Evolutionary conservation across 2,329 filamentous ascomycete species (phyloP), one percentile per base, ranked within the genome.

Genomic region (Diatrype stigma): DNA sequence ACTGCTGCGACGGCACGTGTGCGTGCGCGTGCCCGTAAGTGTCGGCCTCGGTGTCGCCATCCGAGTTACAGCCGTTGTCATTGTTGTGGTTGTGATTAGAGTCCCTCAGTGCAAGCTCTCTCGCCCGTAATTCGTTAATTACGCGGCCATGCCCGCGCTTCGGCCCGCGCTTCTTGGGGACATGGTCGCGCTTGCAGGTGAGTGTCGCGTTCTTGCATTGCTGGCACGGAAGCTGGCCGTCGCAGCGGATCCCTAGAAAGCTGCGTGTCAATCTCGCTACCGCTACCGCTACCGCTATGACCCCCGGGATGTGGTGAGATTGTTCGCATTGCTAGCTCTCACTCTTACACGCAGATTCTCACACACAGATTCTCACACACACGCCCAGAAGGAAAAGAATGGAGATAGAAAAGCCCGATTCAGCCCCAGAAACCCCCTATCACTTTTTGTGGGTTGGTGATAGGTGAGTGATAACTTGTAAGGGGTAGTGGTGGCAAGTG

Each of bases 131-230:
- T 67, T 84, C 80, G 54, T 81, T 82, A 51, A 86, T 81, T 38
- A 86, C 80, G 57, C 82, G 80, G 32, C 82, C 82, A 53, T 80
- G 76, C 46, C 79, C 81, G 26, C 79, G 78, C 60, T 85, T 86
- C 12, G 82, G 82, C 2, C 82, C 82, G 58, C 84, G 79, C 66
- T 84, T 84, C 65, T 82, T 79, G 14, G 82, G 82, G 42, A 85
- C 77, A 60, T 83, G 80, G 60, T 85, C 82, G 64, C 82, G 81
- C 56, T 81, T 85, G 70, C 82, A 85, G n/a, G 70, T 75, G 53
- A 85, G 73, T 22, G 78, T 75, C 28, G 81, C 80, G 51, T 77
- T 77, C 48, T 74, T 67, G 64, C 82, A 85, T 61, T 84, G 83
- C 65, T 81, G 80, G 70, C 82, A 85, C 4, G 81, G 79, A 46